A percentile compares a stretch with the other conserved stretches of the same genome.
Conservation (phyloP, 176 grass and related monocot genomes). For the Oryza punctata region DNA sequence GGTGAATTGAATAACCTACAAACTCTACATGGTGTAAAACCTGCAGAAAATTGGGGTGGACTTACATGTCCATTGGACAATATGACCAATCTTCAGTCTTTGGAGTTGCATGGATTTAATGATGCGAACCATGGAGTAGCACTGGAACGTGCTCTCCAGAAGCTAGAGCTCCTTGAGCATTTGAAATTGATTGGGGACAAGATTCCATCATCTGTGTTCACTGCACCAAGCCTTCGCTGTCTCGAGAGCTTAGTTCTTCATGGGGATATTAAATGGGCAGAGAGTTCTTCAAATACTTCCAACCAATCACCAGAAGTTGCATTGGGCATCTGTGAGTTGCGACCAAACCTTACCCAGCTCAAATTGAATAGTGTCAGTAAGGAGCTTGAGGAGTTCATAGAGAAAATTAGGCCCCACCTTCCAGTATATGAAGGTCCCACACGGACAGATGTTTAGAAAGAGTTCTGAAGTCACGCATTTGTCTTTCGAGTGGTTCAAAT, state of each 20-base stretch:
- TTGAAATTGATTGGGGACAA: neutral
- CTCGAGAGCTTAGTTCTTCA: neutral
- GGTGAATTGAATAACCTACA: conserved; percentile 5
- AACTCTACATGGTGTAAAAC: conserved; percentile 19
- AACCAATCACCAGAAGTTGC: too few relatives aligned
- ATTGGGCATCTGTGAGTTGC: too few relatives aligned
- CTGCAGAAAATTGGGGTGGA: neutral
- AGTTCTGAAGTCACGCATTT: too few relatives aligned
- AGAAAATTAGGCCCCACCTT: too few relatives aligned
- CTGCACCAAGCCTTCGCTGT: neutral
- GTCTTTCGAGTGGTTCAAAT: too few relatives aligned
- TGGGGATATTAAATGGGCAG: neutral
- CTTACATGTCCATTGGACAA: neutral
- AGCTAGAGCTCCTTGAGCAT: neutral
- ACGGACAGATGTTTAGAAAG: too few relatives aligned
- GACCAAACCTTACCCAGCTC: too few relatives aligned
- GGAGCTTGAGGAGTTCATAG: too few relatives aligned
- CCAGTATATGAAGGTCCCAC: too few relatives aligned
- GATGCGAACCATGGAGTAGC: neutral
- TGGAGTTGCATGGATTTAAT: neutral
- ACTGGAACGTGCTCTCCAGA: neutral
- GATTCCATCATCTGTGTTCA: conserved; percentile 4
- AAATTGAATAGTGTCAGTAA: too few relatives aligned
- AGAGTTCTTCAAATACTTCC: too few relatives aligned
- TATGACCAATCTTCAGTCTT: conserved; percentile 24